These are phyloP conservation scores for Trichosanthes truncata DNA, from an alignment of 306 rosid genomes.

Conservation along the genomic window DNA sequence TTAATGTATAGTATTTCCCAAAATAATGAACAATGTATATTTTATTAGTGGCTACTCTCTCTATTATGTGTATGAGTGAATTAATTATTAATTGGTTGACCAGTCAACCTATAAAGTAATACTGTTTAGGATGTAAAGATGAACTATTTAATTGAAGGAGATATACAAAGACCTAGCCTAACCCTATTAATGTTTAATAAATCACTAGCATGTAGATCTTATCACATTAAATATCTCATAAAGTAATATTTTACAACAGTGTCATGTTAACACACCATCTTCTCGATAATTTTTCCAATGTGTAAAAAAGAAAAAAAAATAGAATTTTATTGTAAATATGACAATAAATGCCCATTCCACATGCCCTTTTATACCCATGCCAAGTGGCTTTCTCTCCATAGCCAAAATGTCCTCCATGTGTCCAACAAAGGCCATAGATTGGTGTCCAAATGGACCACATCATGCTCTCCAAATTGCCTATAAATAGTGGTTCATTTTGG, in stretches of 20 bases:
- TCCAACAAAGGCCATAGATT: too few species aligned
- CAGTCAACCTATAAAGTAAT: constrained; percentile 1
- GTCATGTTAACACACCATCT: neutral
- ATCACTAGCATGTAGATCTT: neutral
- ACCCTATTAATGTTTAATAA: neutral
- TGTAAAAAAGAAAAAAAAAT: neutral
- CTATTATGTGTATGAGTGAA: neutral
- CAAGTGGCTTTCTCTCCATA: too few species aligned
- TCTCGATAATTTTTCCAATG: neutral
- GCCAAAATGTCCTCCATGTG: too few species aligned
- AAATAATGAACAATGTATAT: neutral
- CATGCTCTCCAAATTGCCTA: too few species aligned
- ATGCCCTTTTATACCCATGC: too few species aligned
- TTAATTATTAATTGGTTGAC: constrained; percentile 5
- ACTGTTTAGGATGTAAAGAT: neutral
- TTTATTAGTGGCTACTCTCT: neutral
- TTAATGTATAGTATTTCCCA: neutral
- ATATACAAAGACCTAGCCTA: neutral
- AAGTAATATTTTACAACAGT: neutral
- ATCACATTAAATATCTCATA: constrained; percentile 1
- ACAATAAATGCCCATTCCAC: too few species aligned
- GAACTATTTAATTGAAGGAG: neutral
- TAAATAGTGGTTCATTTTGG: too few species aligned
- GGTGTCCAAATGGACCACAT: too few species aligned
- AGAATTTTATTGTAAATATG: too few species aligned